phyloP scores from a whole-genome alignment of 2,329 filamentous ascomycete species.

The Phialophora expanda region DNA sequence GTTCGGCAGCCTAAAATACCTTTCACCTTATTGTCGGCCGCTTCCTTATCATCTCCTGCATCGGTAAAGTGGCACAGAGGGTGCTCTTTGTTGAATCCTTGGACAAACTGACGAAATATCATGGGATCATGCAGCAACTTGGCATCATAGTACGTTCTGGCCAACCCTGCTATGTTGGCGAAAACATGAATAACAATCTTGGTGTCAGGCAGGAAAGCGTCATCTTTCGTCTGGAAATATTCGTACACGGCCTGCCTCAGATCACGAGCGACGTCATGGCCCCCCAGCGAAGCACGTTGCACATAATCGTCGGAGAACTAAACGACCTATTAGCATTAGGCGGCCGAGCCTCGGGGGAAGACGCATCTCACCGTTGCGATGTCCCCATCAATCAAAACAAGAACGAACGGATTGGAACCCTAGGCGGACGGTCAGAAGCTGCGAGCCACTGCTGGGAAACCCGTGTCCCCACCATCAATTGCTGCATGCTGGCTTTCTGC shows the following conservation, averaged over 20 bases:
- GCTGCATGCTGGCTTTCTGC: background rate
- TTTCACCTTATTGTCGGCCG: conserved; percentile 51
- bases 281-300: conserved; percentile 23
- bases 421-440: background rate
- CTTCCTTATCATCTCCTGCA: conserved; percentile 53
- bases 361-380: conserved; percentile 43
- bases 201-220: conserved; percentile 37
- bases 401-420: conserved; percentile 24
- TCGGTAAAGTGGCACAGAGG: conserved; percentile 50
- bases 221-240: conserved; percentile 23
- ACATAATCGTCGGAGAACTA: conserved; percentile 33
- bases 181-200: conserved; percentile 47
- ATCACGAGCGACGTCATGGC: conserved; percentile 26
- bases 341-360: background rate
- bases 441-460: background rate
- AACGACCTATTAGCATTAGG: background rate
- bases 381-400: conserved; percentile 44
- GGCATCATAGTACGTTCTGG: conserved; percentile 44
- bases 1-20: conserved; percentile 39
- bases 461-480: conserved; percentile 4
- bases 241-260: conserved; percentile 27
- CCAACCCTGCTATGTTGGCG: conserved; percentile 48
- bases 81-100: conserved; percentile 51
- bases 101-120: conserved; percentile 46
- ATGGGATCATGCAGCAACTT: conserved; percentile 40